Percentiles rank a stretch among this genome's conserved stretches.
phyloP scores from a whole-genome alignment of 345 rosid genomes.

The Erucastrum elatum region DNA sequence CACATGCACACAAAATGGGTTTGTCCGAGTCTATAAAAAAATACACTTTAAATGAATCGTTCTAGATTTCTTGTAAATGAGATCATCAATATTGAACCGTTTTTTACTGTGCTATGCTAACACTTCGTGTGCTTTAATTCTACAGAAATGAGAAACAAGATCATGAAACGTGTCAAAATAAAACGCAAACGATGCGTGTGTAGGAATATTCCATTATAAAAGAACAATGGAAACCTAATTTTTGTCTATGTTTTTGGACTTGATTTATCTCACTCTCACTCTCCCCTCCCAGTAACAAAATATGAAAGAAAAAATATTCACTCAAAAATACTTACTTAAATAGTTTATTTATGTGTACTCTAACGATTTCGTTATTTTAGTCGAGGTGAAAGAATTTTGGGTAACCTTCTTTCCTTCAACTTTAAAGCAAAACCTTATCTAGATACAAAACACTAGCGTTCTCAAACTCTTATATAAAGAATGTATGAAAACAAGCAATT shows the following conservation, averaged over 20 bases:
- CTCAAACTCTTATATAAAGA: not conserved
- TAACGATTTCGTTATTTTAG: not conserved
- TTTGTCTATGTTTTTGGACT: slow-evolving; percentile 11
- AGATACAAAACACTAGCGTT: not conserved
- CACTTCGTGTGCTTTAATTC: not conserved
- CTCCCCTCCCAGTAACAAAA: not conserved
- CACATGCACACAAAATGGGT: too few species aligned
- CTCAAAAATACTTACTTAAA: not conserved
- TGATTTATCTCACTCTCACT: not conserved
- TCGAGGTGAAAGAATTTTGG: not conserved
- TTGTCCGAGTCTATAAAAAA: too few species aligned
- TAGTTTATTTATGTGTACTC: not conserved
- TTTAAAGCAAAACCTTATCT: not conserved
- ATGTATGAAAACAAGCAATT: not conserved
- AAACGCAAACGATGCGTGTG: not conserved
- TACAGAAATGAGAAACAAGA: not conserved
- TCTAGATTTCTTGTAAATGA: too few species aligned
- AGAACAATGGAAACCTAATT: slow-evolving; percentile 1
- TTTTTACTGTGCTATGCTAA: not conserved
- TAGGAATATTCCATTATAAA: not conserved
- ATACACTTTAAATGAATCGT: too few species aligned
- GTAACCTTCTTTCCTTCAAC: not conserved
- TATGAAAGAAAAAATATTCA: not conserved
- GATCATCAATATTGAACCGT: not conserved
- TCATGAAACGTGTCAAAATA: slow-evolving; percentile 13